Percentiles rank a stretch among this genome's conserved stretches.
Conservation (phyloP, 1,284 basidiomycete species). For the Omphalotus olearius region DNA sequence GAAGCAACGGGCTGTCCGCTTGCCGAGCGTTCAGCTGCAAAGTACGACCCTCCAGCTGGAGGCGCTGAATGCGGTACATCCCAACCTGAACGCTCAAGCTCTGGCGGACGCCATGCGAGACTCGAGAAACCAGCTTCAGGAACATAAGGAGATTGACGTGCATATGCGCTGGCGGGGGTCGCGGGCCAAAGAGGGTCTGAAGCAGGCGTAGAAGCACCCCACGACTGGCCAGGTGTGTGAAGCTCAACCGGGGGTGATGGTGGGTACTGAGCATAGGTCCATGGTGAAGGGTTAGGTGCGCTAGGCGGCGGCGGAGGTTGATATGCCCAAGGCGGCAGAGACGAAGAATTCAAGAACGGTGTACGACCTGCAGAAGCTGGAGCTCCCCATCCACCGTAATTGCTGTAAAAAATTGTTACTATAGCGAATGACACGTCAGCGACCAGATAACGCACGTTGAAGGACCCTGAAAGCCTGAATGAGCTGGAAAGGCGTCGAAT, state of each 20-base stretch:
- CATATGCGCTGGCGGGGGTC: neutral
- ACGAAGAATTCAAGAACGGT: neutral
- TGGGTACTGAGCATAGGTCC: neutral
- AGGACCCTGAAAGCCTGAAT: neutral
- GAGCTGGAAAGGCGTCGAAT: constrained; percentile 4
- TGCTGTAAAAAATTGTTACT: too few relatives aligned
- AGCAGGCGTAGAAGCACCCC: neutral
- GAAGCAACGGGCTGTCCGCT: neutral
- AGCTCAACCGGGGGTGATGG: neutral
- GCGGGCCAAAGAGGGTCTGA: neutral
- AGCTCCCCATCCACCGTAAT: too few relatives aligned
- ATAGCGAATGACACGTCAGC: neutral
- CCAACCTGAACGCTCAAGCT: neutral
- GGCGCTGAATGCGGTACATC: too few relatives aligned
- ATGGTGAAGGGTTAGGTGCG: neutral
- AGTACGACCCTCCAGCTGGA: too few relatives aligned
- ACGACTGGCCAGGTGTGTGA: neutral
- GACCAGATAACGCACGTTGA: neutral
- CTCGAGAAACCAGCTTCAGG: constrained; percentile 1
- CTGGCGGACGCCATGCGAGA: constrained; percentile 2
- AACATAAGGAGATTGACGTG: neutral
- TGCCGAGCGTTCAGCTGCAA: neutral
- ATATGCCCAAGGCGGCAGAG: neutral
- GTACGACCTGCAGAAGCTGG: too few relatives aligned
- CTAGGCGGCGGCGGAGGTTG: constrained; percentile 5